Percentiles rank a stretch among this genome's conserved stretches.
phyloP scores from a whole-genome alignment of 192 early-diverging fungal genomes.

The Rhizophagus sp. region DNA sequence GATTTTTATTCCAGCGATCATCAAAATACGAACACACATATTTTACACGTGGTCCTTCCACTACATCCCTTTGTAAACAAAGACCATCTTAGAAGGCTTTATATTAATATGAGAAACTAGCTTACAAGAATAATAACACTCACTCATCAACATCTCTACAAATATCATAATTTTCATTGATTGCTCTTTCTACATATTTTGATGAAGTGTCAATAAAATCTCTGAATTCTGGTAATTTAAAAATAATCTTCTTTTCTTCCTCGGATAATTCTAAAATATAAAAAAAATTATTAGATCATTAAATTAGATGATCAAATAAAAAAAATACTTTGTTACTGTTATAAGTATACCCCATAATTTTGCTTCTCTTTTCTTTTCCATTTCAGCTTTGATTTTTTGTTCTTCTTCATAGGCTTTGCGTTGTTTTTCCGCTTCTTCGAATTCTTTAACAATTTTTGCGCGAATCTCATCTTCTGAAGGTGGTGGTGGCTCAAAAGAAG shows the following conservation, averaged over 20 bases:
- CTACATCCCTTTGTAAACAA: slow-evolving; percentile 51
- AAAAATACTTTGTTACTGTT: neutral
- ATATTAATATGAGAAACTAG: neutral
- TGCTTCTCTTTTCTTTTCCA: slow-evolving; percentile 37
- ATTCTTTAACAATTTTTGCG: slow-evolving; percentile 65
- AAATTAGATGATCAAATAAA: neutral
- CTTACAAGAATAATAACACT: slow-evolving; percentile 2
- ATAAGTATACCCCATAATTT: slow-evolving; percentile 41
- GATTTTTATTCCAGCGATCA: slow-evolving; percentile 81
- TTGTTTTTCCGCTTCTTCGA: slow-evolving; percentile 56
- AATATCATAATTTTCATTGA: slow-evolving; percentile 88
- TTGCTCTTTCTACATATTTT: slow-evolving; percentile 86
- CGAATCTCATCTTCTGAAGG: slow-evolving; percentile 56
- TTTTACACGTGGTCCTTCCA: slow-evolving; percentile 68
- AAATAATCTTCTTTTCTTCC: slow-evolving; percentile 76
- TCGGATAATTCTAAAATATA: slow-evolving; percentile 72
- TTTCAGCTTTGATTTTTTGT: slow-evolving; percentile 35
- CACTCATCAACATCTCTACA: slow-evolving; percentile 72
- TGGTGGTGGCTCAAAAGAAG: slow-evolving; percentile 52
- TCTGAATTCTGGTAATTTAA: slow-evolving; percentile 72
- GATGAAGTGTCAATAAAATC: slow-evolving; percentile 86
- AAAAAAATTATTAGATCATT: slow-evolving; percentile 3
- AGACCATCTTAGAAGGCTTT: neutral
- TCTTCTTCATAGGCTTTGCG: slow-evolving; percentile 49
- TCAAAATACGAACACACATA: slow-evolving; percentile 72